Evolutionary conservation across 2,329 filamentous ascomycete species (phyloP), one percentile per base, ranked within the genome.

Genomic region (Penicillium sp.): DNA sequence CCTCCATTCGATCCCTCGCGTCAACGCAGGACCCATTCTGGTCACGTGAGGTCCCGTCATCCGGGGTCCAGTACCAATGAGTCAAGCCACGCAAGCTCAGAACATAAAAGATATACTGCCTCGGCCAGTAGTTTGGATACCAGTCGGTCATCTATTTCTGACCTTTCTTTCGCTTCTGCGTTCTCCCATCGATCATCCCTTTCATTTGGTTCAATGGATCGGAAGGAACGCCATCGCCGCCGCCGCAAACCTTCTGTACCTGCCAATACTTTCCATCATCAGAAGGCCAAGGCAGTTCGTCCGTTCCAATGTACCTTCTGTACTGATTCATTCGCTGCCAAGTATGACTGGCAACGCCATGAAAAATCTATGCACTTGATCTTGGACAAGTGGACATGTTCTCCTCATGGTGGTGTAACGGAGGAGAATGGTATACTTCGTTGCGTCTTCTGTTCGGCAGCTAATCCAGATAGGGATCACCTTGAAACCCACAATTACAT

Each of bases 261-360:
- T 37, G 75, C 77, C 60, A 78, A 76, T 50, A 71, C 68, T 22
- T 75, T 79, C 59, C 75, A 75, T 62, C 77, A 75, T 65, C 76
- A 71, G 62, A 84, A 81, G 65, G 70, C 74, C 53, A 72, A 76
- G 57, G 72, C 72, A 55, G 73, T 73, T 58, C 81, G 84, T 37
- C 82, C 84, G 30, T 86, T 83, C 65, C 84, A 86, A 69, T 86
- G 84, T 69, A 86, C 84, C 1, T 86, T 86, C 72, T 86, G 84
- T 66, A 81, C 82, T 15, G 84, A 86, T 63, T 81, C 82, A 0
- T 86, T 86, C 69, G 78, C 82, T 53, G 82, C 83, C 22, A 86
- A 86, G 63, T 86, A 86, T 71, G 84, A 86, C 71, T 86, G 84
- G 84, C 83, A 84, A 53, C 78, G 85, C 19, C 84, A 87, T 67